A percentile compares a stretch with the other conserved stretches of the same genome.
These are phyloP conservation scores for Aspergillus unguis DNA, from an alignment of 2,329 filamentous ascomycete species.

Conservation along the genomic window DNA sequence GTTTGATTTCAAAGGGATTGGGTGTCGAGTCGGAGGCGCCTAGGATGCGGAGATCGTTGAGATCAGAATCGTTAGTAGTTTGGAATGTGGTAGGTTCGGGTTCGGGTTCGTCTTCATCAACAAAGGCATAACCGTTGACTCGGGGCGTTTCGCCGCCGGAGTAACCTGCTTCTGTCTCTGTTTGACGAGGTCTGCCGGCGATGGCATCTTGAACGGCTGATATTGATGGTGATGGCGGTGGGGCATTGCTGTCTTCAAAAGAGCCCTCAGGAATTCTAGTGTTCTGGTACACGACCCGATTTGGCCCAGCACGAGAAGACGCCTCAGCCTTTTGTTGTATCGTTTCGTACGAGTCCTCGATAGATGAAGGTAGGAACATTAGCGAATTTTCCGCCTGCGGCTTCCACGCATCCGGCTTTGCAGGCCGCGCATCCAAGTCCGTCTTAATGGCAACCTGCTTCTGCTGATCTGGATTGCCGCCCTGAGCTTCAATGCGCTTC, in stretches of 20 bases:
- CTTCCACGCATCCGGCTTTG: constrained; percentile 74
- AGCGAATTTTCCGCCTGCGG: constrained; percentile 72
- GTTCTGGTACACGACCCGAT: constrained; percentile 74
- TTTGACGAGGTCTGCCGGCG: constrained; percentile 63
- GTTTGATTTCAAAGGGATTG: constrained; percentile 77
- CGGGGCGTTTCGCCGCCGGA: constrained; percentile 75
- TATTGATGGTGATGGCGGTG: constrained; percentile 75
- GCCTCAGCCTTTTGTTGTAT: constrained; percentile 66
- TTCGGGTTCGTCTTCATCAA: constrained; percentile 66
- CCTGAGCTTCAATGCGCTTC: constrained; percentile 67
- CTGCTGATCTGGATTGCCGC: constrained; percentile 55
- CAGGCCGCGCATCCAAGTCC: constrained; percentile 66
- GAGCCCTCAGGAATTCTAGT: constrained; percentile 65
- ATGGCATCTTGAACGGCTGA: constrained; percentile 83
- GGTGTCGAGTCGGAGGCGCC: constrained; percentile 51
- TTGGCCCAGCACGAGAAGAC: constrained; percentile 70
- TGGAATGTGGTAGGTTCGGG: constrained; percentile 30
- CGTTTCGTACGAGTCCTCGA: constrained; percentile 57
- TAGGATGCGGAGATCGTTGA: constrained; percentile 35
- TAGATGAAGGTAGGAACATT: constrained; percentile 66
- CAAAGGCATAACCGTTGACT: constrained; percentile 91
- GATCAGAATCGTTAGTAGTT: constrained; percentile 2
- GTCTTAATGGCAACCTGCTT: constrained; percentile 61
- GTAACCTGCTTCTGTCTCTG: constrained; percentile 56
- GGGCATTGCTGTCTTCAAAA: constrained; percentile 32